Percentiles rank a stretch among this genome's conserved stretches.
Conservation (phyloP, 805 yeast genomes). For the Saturnispora ahearnii region DNA sequence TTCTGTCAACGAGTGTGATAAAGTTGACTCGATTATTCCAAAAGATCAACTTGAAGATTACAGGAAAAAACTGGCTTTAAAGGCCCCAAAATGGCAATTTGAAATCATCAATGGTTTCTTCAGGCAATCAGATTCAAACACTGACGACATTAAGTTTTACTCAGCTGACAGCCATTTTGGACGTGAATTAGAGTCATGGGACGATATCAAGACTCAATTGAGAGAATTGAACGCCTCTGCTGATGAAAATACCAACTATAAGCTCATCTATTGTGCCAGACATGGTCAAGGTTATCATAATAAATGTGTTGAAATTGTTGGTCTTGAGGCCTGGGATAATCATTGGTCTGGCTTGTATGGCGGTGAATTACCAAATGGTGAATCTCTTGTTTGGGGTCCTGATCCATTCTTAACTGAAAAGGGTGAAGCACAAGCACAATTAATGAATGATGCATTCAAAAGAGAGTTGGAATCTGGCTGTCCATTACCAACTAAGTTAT, state of each 20-base stretch:
- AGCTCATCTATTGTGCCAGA: slow-evolving; percentile 47
- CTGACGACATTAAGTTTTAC: slow-evolving; percentile 40
- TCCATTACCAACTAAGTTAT: slow-evolving; percentile 48
- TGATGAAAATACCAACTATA: slow-evolving; percentile 33
- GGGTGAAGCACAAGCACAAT: slow-evolving; percentile 50
- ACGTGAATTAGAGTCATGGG: slow-evolving; percentile 34
- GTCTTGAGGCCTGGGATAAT: slow-evolving; percentile 46
- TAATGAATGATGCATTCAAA: slow-evolving; percentile 36
- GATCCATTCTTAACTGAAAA: slow-evolving; percentile 50
- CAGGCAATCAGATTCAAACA: slow-evolving; percentile 34
- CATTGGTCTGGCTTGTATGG: slow-evolving; percentile 45
- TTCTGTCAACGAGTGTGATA: slow-evolving; percentile 19
- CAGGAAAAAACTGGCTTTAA: slow-evolving; percentile 5
- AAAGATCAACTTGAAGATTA: slow-evolving; percentile 10
- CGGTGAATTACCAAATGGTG: slow-evolving; percentile 34
- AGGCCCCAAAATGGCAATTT: slow-evolving; percentile 32
- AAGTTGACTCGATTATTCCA: slow-evolving; percentile 22
- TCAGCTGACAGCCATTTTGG: slow-evolving; percentile 38
- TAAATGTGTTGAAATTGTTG: slow-evolving; percentile 44
- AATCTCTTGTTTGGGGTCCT: slow-evolving; percentile 42
- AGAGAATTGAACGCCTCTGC: slow-evolving; percentile 30
- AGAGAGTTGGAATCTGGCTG: slow-evolving; percentile 38
- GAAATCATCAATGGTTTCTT: slow-evolving; percentile 43
- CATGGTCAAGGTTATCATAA: slow-evolving; percentile 70
- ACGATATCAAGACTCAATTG: slow-evolving; percentile 27